A percentile compares a stretch with the other conserved stretches of the same genome.
Evolutionary conservation across 495 filamentous ascomycete species (phyloP).

Genomic region (Glonium stellatum): DNA sequence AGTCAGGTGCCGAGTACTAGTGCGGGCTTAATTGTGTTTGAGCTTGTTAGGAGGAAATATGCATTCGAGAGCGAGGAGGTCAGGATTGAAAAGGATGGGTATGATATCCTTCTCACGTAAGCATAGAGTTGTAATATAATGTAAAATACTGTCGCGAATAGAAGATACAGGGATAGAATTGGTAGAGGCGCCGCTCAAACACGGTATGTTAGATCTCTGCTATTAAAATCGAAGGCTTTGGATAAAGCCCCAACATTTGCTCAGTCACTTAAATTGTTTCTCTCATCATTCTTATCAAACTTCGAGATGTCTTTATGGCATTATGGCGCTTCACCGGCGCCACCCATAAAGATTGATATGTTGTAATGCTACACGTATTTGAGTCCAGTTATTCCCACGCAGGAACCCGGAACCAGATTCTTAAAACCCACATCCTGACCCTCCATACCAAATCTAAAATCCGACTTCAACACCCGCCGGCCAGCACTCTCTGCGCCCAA

Average conservation of each 20-base stretch:
- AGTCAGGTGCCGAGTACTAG: conserved; percentile 83
- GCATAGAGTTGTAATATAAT: background rate
- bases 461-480: too few relatives aligned
- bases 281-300: too few relatives aligned
- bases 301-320: too few relatives aligned
- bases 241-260: too few relatives aligned
- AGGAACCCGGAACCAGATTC: too few relatives aligned
- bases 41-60: conserved; percentile 76
- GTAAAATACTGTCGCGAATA: background rate
- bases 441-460: too few relatives aligned
- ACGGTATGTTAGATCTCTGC: background rate
- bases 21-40: conserved; percentile 84
- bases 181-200: background rate
- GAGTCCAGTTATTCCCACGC: too few relatives aligned
- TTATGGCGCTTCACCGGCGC: too few relatives aligned
- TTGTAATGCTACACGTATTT: too few relatives aligned
- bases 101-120: conserved; percentile 58
- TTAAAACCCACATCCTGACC: too few relatives aligned
- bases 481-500: background rate
- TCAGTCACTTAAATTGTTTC: too few relatives aligned
- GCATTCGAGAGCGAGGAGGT: conserved; percentile 59
- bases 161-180: background rate
- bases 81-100: conserved; percentile 59
- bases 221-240: background rate
- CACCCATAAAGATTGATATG: too few relatives aligned